Conservation (phyloP, 192 early-diverging fungal species). For the Entomortierella parvispora region DNA sequence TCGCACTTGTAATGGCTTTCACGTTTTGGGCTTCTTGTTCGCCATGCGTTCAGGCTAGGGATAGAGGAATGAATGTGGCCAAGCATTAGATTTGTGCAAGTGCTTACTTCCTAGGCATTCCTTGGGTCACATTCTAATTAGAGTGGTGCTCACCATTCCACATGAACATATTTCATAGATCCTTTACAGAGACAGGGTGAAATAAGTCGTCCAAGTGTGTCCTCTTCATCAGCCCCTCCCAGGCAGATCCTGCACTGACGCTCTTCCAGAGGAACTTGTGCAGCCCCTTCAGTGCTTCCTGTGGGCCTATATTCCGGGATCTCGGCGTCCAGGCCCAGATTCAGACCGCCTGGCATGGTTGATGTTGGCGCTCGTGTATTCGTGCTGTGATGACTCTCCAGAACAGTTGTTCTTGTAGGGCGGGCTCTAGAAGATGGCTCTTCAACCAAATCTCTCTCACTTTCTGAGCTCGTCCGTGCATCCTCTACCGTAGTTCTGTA, state of each 20-base stretch:
- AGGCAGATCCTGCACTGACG: slow-evolving; percentile 65
- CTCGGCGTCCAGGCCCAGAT: slow-evolving; percentile 29
- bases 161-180: slow-evolving; percentile 63
- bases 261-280: slow-evolving; percentile 39
- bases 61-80: background rate
- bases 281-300: background rate
- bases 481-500: slow-evolving; percentile 47
- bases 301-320: background rate
- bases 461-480: slow-evolving; percentile 16
- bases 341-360: slow-evolving; percentile 44
- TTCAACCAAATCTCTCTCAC: background rate
- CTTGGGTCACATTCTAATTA: no score
- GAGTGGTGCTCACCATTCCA: slow-evolving; percentile 51
- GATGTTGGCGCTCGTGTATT: background rate
- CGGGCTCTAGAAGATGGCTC: slow-evolving; percentile 2
- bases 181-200: slow-evolving; percentile 70
- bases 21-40: slow-evolving; percentile 57
- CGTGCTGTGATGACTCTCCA: no score
- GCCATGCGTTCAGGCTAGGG: slow-evolving; percentile 62
- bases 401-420: background rate
- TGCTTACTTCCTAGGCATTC: no score
- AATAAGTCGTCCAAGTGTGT: slow-evolving; percentile 61
- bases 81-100: background rate
- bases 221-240: slow-evolving; percentile 57
- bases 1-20: slow-evolving; percentile 70